Conservation (phyloP, 805 yeast species). For the Metschnikowia dekortorum region DNA sequence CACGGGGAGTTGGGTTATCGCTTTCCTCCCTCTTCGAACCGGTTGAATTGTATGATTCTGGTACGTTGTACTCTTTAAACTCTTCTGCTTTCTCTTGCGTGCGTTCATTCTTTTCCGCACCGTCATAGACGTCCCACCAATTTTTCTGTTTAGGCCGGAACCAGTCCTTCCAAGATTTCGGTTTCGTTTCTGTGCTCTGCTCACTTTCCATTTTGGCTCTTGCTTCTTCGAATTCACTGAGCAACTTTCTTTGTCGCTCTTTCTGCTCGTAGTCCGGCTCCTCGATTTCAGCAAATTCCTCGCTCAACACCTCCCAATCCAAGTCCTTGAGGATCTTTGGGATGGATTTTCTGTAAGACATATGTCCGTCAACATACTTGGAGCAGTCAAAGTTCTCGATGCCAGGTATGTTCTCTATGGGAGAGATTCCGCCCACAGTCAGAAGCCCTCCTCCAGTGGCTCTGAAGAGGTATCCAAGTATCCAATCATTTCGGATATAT, state of each 20-base stretch:
- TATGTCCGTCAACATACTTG: constrained; percentile 84
- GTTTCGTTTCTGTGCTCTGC: constrained; percentile 28
- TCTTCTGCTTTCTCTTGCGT: not conserved
- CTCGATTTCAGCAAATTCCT: constrained; percentile 92
- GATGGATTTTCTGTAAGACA: constrained; percentile 94
- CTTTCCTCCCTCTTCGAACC: constrained; percentile 9
- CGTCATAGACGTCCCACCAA: constrained; percentile 56
- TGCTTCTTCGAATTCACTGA: constrained; percentile 84
- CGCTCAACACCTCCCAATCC: constrained; percentile 80
- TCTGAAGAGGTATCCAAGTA: constrained; percentile 87
- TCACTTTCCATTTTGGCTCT: constrained; percentile 54
- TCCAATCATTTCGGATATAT: constrained; percentile 91
- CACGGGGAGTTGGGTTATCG: constrained; percentile 1
- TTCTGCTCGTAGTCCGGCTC: constrained; percentile 89
- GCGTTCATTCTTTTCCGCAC: constrained; percentile 12
- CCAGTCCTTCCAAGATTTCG: constrained; percentile 48
- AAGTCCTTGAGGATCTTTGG: constrained; percentile 68
- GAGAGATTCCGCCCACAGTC: constrained; percentile 86
- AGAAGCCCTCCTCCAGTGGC: constrained; percentile 94
- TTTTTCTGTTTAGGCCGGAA: constrained; percentile 46
- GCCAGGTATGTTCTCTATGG: constrained; percentile 56
- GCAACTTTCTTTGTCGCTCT: constrained; percentile 76
- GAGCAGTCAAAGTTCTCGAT: constrained; percentile 88
- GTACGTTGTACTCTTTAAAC: constrained; percentile 17
- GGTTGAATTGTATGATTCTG: constrained; percentile 7